Percentiles rank a stretch among this genome's conserved stretches.
Conservation (phyloP, 495 filamentous ascomycete genomes). For the Podospora australis region DNA sequence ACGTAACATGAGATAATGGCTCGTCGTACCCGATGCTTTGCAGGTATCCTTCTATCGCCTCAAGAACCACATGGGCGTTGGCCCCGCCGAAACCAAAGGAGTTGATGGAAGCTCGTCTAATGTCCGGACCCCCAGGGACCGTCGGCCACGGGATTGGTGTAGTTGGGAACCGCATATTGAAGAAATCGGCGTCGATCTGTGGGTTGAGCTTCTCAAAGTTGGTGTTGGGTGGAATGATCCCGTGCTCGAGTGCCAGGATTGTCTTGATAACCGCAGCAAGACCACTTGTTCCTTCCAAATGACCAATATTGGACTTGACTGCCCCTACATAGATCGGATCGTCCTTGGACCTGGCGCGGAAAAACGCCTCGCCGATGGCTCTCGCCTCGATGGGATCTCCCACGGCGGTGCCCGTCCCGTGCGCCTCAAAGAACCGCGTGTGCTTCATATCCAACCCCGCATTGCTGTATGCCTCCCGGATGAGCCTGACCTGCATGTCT, state of each 20-base stretch:
- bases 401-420: constrained; percentile 32
- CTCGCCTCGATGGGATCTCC: constrained; percentile 31
- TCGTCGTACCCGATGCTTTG: too few species aligned
- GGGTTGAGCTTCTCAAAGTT: constrained; percentile 45
- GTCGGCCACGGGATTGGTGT: constrained; percentile 27
- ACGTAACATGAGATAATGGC: too few species aligned
- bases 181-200: constrained; percentile 25
- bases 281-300: constrained; percentile 47
- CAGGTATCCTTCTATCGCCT: too few species aligned
- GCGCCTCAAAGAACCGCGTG: constrained; percentile 34
- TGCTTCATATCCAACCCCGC: constrained; percentile 37
- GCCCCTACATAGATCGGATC: constrained; percentile 46
- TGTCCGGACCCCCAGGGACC: not conserved
- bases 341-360: constrained; percentile 14
- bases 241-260: constrained; percentile 44
- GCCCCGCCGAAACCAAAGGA: constrained; percentile 37
- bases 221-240: constrained; percentile 35
- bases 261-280: constrained; percentile 49
- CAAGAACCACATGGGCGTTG: constrained; percentile 37
- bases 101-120: constrained; percentile 29
- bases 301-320: constrained; percentile 53
- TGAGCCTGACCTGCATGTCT: constrained; percentile 43
- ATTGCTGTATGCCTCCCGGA: constrained; percentile 38
- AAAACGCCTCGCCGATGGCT: constrained; percentile 22
- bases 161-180: constrained; percentile 24